These are phyloP conservation scores for Beverwykella pulmonaria DNA, from an alignment of 495 filamentous ascomycete species.

Conservation along the genomic window DNA sequence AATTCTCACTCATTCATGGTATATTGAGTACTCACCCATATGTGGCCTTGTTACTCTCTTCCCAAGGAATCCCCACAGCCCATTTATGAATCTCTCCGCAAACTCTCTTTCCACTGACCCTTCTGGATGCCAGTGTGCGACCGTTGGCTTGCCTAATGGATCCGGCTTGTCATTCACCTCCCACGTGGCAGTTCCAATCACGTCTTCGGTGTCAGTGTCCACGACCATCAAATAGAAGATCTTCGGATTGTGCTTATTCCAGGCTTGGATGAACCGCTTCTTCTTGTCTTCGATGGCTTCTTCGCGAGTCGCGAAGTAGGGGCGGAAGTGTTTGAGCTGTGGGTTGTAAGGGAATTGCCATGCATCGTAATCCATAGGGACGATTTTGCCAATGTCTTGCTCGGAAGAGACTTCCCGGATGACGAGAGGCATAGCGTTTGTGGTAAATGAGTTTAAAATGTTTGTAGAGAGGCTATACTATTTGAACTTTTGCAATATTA, in stretches of 20 bases:
- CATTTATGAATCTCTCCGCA: conserved; percentile 33
- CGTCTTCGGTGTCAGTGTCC: conserved; percentile 41
- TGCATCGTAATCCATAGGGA: conserved; percentile 19
- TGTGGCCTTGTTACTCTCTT: conserved; percentile 24
- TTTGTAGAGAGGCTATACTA: no score
- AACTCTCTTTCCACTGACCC: conserved; percentile 29
- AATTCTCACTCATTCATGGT: neutral
- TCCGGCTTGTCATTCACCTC: conserved; percentile 46
- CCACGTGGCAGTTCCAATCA: conserved; percentile 45
- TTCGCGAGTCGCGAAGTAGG: conserved; percentile 4
- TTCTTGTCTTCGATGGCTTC: conserved; percentile 13
- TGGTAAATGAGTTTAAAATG: no score
- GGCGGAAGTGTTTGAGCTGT: conserved; percentile 31
- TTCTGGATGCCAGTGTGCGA: conserved; percentile 43
- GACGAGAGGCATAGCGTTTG: conserved; percentile 5
- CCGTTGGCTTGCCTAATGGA: neutral
- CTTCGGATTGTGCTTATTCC: conserved; percentile 8
- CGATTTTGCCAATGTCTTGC: conserved; percentile 14
- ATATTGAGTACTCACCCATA: conserved; percentile 24
- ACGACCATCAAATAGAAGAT: conserved; percentile 41
- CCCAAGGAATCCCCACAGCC: conserved; percentile 24
- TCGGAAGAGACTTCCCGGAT: conserved; percentile 1
- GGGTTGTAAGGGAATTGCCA: conserved; percentile 31
- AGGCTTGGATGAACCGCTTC: neutral
- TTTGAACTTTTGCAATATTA: no score